phyloP scores from a whole-genome alignment of 768 basidiomycete genomes.

The Floccularia luteovirens region DNA sequence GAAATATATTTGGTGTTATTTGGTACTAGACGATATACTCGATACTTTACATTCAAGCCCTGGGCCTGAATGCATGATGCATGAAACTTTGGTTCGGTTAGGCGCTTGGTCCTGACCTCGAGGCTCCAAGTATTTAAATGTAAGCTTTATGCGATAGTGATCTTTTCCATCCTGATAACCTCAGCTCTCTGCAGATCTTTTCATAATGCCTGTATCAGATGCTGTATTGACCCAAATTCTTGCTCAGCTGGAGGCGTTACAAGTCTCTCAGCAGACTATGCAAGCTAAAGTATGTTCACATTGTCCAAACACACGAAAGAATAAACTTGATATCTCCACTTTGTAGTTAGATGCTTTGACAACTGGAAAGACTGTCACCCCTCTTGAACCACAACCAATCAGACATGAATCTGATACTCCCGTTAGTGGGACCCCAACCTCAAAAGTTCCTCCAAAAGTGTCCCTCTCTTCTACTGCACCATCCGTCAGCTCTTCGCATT shows the following conservation, averaged over 20 bases:
- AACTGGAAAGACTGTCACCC: slow-evolving; percentile 11
- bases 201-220: slow-evolving; percentile 37
- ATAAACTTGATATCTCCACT: not conserved
- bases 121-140: too few species aligned
- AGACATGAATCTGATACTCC: slow-evolving; percentile 6
- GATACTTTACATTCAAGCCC: too few species aligned
- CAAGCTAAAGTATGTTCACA: slow-evolving; percentile 61
- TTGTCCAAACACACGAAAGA: not conserved
- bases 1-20: too few species aligned
- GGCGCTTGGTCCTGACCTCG: too few species aligned
- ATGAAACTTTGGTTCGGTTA: too few species aligned
- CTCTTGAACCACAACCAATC: slow-evolving; percentile 18
- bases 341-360: slow-evolving; percentile 46
- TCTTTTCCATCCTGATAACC: not conserved
- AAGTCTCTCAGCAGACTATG: slow-evolving; percentile 68
- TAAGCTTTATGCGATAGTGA: too few species aligned
- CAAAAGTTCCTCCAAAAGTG: slow-evolving; percentile 8
- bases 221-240: slow-evolving; percentile 69
- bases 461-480: slow-evolving; percentile 19
- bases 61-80: too few species aligned
- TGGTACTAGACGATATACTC: too few species aligned
- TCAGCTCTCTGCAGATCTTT: not conserved
- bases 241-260: slow-evolving; percentile 59
- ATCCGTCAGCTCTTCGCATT: slow-evolving; percentile 11
- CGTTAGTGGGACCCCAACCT: slow-evolving; percentile 3